Evolutionary conservation across 768 basidiomycete species (phyloP).

Genomic region (Leccinellum rugosiceps): DNA sequence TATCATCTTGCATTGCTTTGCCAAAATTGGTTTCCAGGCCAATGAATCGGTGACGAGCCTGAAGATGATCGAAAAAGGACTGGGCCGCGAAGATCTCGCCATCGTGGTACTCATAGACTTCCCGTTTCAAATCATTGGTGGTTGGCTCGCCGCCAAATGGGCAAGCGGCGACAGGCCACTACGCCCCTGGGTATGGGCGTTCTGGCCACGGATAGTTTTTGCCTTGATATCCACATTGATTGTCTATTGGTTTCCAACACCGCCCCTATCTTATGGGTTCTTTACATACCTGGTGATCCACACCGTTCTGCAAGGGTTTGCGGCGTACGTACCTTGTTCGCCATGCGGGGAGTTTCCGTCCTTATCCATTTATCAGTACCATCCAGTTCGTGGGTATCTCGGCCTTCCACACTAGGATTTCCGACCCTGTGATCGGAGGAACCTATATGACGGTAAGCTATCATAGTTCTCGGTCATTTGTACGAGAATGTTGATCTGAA

Average conservation of each 20-base stretch:
- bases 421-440: slow-evolving; percentile 95
- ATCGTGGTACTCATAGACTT: slow-evolving; percentile 94
- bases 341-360: not conserved
- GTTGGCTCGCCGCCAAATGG: slow-evolving; percentile 93
- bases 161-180: slow-evolving; percentile 75
- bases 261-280: slow-evolving; percentile 70
- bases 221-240: slow-evolving; percentile 69
- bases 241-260: slow-evolving; percentile 80
- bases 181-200: slow-evolving; percentile 86
- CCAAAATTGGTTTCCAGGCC: slow-evolving; percentile 92
- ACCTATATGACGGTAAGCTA: slow-evolving; percentile 95
- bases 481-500: slow-evolving; percentile 5
- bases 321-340: slow-evolving; percentile 55
- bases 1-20: slow-evolving; percentile 80
- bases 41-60: slow-evolving; percentile 89
- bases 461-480: not conserved
- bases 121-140: slow-evolving; percentile 93
- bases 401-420: slow-evolving; percentile 97
- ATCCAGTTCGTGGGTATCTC: slow-evolving; percentile 99
- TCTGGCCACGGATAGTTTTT: slow-evolving; percentile 82
- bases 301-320: slow-evolving; percentile 81
- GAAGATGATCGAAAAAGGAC: slow-evolving; percentile 96
- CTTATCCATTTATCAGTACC: slow-evolving; percentile 51
- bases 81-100: slow-evolving; percentile 95
- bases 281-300: slow-evolving; percentile 78